These are phyloP conservation scores for Fusarium verticillioides DNA, from an alignment of 2,329 filamentous ascomycete species.

Conservation along the genomic window DNA sequence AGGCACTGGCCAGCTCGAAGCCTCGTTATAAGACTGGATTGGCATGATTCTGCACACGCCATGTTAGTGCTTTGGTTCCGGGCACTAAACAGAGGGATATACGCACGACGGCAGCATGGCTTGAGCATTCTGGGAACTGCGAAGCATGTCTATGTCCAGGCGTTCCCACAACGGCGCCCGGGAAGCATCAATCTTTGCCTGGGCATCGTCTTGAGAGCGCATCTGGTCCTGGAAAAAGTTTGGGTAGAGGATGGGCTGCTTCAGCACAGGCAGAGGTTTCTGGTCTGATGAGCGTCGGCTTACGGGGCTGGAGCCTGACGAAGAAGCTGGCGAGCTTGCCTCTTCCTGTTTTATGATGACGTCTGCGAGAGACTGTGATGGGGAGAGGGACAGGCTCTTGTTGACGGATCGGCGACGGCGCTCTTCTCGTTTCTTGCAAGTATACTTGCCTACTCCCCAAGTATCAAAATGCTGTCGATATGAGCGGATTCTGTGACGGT, in stretches of 20 bases:
- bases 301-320: slow-evolving; percentile 8
- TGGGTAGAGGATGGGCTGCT: slow-evolving; percentile 4
- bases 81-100: not conserved
- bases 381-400: slow-evolving; percentile 26
- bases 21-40: slow-evolving; percentile 6
- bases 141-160: slow-evolving; percentile 4
- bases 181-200: slow-evolving; percentile 14
- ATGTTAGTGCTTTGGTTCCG: slow-evolving; percentile 2
- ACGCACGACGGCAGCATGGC: slow-evolving; percentile 29
- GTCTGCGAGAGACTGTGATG: slow-evolving; percentile 26
- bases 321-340: slow-evolving; percentile 13
- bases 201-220: slow-evolving; percentile 1
- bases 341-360: not conserved
- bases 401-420: slow-evolving; percentile 25
- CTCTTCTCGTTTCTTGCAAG: slow-evolving; percentile 49
- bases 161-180: slow-evolving; percentile 8
- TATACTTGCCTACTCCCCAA: slow-evolving; percentile 62
- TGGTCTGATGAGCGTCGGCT: slow-evolving; percentile 33
- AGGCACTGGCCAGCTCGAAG: slow-evolving; percentile 21
- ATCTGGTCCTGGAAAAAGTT: slow-evolving; percentile 9
- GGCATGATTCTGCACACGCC: slow-evolving; percentile 15
- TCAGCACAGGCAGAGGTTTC: slow-evolving; percentile 26
- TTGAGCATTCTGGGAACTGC: slow-evolving; percentile 1
- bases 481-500: slow-evolving; percentile 51
- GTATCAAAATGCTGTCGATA: slow-evolving; percentile 60